A percentile compares a stretch with the other conserved stretches of the same genome.
Evolutionary conservation across 2,329 filamentous ascomycete genomes (phyloP).

Genomic region (Bipolaris bicolor): DNA sequence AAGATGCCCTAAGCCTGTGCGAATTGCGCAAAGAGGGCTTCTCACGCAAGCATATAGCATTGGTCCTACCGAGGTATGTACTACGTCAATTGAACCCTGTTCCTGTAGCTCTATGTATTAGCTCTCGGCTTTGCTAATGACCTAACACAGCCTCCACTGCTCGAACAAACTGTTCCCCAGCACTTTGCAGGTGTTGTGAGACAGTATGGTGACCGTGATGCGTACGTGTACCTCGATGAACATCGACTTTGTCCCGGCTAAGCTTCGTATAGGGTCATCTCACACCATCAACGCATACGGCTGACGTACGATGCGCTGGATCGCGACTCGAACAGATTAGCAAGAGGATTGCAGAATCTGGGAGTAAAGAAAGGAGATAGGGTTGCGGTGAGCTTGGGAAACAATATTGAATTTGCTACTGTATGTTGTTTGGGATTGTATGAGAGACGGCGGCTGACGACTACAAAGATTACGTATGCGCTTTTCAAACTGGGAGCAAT

Average conservation of each 20-base stretch:
- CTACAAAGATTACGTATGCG: constrained; percentile 71
- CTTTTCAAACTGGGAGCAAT: constrained; percentile 94
- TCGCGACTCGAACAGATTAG: constrained; percentile 74
- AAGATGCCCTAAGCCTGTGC: constrained; percentile 6
- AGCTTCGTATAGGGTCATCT: constrained; percentile 57
- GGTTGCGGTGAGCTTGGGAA: constrained; percentile 86
- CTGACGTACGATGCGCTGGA: constrained; percentile 81
- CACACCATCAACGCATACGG: constrained; percentile 64
- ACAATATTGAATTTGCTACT: constrained; percentile 80
- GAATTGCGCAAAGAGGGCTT: constrained; percentile 30
- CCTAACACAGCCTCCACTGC: constrained; percentile 64
- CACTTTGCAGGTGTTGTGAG: constrained; percentile 73
- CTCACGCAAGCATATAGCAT: constrained; percentile 41
- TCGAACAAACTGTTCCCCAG: constrained; percentile 71
- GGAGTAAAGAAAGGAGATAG: constrained; percentile 83
- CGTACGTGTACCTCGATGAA: constrained; percentile 50
- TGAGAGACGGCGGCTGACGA: constrained; percentile 13
- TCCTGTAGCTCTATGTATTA: not conserved
- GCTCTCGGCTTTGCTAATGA: constrained; percentile 14
- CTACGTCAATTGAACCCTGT: constrained; percentile 3
- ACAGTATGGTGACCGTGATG: constrained; percentile 66
- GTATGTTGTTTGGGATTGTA: constrained; percentile 51
- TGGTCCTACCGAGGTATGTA: constrained; percentile 42
- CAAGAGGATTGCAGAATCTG: constrained; percentile 69
- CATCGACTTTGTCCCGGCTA: constrained; percentile 1